Base-by-base conservation (phyloP, 2,329 filamentous ascomycete species). In the Sporothrix protearum region DNA sequence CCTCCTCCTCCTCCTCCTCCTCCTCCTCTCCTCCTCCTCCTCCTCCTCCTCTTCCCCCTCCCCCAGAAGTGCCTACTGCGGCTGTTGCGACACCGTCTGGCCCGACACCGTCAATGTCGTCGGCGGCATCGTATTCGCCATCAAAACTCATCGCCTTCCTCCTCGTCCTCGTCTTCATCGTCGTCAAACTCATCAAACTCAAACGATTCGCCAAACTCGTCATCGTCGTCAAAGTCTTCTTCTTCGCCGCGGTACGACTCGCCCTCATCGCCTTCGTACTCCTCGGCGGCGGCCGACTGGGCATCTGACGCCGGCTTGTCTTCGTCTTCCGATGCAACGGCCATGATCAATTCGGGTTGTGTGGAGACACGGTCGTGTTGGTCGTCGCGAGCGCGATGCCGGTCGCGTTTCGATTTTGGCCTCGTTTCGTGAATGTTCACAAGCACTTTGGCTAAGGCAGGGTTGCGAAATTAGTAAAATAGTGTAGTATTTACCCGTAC, bases 131-230 rank as follows among this genome's bases (percentile, higher is more conserved):
- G 33, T 79, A 76, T 61, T 78, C 76, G 72, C 78, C 78, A 42
- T 75, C 75, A 42, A 42, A 75, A 75, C 57, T 71, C 71, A 51
- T 75, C 75, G 63, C 74, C 73, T 55, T 76, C 75, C 8, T 79
- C 80, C 67, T 79, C 80, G n/a, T 80, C 78, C 42, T 78, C 79
- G 64, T 80, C 80, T 68, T 79, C 71, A 9, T 73, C 73, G 36
- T 74, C 72, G 36, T 71, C 57, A 12, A 74, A 72, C 45, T 75
- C 70, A 53, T 70, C 71, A 68, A 70, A 67, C 8, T 69, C 55
- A 47, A 71, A 69, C 36, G 63, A n/a, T 12, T 73, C 72, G 70
- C 70, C 72, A 70, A 71, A 71, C 25, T 22, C 59, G 28, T 73
- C 69, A 3, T 72, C 71, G 33, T 71, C 73, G 19, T 74, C 73